Evolutionary conservation across 208 protist genomes (phyloP).

Genomic region (Endotrypanum monterogeii): DNA sequence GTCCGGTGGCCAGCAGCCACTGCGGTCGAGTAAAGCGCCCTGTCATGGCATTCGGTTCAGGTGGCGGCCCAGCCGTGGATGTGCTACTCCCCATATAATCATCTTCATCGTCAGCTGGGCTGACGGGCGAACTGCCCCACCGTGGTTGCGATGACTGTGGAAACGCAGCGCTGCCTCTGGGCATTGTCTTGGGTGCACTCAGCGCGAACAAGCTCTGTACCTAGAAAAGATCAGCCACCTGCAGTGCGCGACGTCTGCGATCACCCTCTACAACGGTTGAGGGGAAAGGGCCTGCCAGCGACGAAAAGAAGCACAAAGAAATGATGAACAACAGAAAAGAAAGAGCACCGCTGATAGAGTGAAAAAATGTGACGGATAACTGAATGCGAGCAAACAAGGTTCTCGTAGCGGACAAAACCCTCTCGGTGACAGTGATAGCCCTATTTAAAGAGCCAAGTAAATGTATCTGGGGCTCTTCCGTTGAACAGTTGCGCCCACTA

Average conservation of each 20-base stretch:
- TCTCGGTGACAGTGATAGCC: background rate
- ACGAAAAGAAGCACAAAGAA: background rate
- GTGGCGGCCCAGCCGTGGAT: conserved; percentile 79
- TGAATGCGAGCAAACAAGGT: background rate
- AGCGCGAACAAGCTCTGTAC: background rate
- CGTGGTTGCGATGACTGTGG: conserved; percentile 17
- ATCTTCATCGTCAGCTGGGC: conserved; percentile 41
- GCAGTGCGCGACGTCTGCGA: background rate
- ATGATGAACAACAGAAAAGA: background rate
- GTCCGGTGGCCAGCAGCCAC: conserved; percentile 38
- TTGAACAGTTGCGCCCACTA: background rate
- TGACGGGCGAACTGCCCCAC: conserved; percentile 24
- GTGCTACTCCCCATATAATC: conserved; percentile 74
- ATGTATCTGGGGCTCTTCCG: background rate
- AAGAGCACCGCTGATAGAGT: background rate
- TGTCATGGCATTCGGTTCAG: conserved; percentile 52
- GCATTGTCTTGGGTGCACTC: conserved; percentile 1
- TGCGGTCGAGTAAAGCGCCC: conserved; percentile 49
- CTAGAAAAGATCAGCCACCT: background rate
- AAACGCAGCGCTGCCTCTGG: conserved; percentile 9
- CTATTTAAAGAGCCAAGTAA: background rate
- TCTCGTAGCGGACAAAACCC: too few relatives aligned
- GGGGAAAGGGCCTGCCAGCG: background rate
- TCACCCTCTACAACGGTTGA: conserved; percentile 5
- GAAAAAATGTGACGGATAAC: background rate